A percentile compares a stretch with the other conserved stretches of the same genome.
These are phyloP conservation scores for Talaromyces albobiverticillius DNA, from an alignment of 2,329 filamentous ascomycete species.

Conservation along the genomic window DNA sequence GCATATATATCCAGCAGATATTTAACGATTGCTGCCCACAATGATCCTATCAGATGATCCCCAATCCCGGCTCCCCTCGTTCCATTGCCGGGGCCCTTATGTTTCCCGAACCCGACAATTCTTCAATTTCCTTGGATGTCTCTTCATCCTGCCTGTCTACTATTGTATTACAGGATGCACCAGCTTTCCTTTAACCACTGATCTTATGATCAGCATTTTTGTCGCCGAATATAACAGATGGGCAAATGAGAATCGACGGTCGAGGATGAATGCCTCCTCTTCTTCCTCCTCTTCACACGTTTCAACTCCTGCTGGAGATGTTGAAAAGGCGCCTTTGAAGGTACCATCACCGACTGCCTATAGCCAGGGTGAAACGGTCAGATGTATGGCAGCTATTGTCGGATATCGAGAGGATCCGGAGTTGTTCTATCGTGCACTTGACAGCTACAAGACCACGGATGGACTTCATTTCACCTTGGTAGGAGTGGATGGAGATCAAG, in stretches of 20 bases:
- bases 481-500: conserved; percentile 29
- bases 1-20: background rate
- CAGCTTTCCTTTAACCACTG: conserved; percentile 24
- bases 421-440: conserved; percentile 26
- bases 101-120: conserved; percentile 22
- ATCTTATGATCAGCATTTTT: conserved; percentile 27
- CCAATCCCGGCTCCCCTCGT: conserved; percentile 12
- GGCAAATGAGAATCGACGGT: conserved; percentile 24
- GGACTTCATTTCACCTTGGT: conserved; percentile 26
- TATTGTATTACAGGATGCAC: conserved; percentile 22
- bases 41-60: conserved; percentile 6
- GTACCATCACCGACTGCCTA: conserved; percentile 1
- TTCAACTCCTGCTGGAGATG: conserved; percentile 9
- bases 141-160: conserved; percentile 23
- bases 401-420: conserved; percentile 31
- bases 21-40: background rate
- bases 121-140: conserved; percentile 27
- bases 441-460: conserved; percentile 26
- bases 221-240: conserved; percentile 27
- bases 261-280: conserved; percentile 16
- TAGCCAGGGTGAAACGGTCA: conserved; percentile 13
- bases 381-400: conserved; percentile 28
- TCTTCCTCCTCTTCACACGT: too few relatives aligned
- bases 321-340: conserved; percentile 20
- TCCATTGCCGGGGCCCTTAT: conserved; percentile 19